Percentiles rank a stretch among this genome's conserved stretches.
Conservation (phyloP, 768 basidiomycete genomes). For the Leccinellum albellum region DNA sequence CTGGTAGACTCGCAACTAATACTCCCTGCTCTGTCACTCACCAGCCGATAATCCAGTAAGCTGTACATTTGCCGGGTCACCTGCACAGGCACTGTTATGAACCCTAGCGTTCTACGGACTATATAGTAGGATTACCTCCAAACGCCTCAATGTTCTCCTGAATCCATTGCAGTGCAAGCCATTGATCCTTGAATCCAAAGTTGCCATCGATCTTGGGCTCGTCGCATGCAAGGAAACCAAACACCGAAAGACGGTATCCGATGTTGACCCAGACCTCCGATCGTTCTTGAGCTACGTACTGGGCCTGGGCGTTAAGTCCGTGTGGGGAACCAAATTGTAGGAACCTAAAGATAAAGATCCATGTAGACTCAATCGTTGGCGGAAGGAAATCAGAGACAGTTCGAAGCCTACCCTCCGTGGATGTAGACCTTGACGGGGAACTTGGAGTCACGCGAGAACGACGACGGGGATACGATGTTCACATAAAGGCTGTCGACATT, state of each 20-base stretch:
- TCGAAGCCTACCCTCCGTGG: constrained; percentile 63
- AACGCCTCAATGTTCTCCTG: constrained; percentile 62
- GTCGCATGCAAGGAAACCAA: constrained; percentile 72
- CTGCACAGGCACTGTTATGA: constrained; percentile 31
- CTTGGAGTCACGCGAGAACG: constrained; percentile 35
- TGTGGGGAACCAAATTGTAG: constrained; percentile 80
- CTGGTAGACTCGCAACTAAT: neutral
- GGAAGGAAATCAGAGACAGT: neutral
- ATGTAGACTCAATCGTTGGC: neutral
- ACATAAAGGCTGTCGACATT: constrained; percentile 49
- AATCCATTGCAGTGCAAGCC: constrained; percentile 74
- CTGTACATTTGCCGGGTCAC: constrained; percentile 57
- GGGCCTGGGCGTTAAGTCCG: constrained; percentile 54
- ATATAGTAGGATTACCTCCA: constrained; percentile 46
- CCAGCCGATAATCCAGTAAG: constrained; percentile 73
- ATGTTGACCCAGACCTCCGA: constrained; percentile 75
- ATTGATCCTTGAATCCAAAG: constrained; percentile 83
- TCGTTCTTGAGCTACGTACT: constrained; percentile 60
- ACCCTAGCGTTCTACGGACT: neutral
- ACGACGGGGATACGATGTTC: constrained; percentile 59
- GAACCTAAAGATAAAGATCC: constrained; percentile 42
- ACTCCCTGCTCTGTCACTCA: constrained; percentile 17
- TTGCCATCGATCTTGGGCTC: constrained; percentile 62
- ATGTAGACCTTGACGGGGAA: constrained; percentile 74
- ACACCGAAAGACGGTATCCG: constrained; percentile 71